Percentiles rank a stretch among this genome's conserved stretches.
Conservation (phyloP, 495 filamentous ascomycete species). For the Lasiosphaeris hirsuta region DNA sequence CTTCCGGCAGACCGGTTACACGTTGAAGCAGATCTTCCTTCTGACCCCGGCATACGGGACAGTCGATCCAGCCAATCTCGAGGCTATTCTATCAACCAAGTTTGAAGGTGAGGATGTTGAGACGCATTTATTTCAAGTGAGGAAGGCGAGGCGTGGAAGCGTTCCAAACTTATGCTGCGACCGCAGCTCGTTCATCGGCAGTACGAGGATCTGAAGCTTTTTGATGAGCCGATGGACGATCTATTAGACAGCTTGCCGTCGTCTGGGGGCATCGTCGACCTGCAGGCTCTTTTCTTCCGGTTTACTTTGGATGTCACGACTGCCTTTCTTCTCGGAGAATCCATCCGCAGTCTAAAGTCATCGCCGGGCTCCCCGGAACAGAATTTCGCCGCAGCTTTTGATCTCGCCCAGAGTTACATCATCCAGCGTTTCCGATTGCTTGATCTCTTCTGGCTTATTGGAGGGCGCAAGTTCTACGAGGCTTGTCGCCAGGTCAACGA, state of each 20-base stretch:
- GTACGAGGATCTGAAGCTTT: conserved; percentile 4
- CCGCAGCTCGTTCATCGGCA: conserved; percentile 6
- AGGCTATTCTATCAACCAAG: conserved; percentile 5
- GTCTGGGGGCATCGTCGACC: background rate
- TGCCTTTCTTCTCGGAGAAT: conserved; percentile 6
- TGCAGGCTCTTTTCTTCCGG: conserved; percentile 6
- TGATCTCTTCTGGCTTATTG: conserved; percentile 7
- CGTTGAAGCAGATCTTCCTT: conserved; percentile 7
- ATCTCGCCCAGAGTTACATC: conserved; percentile 6
- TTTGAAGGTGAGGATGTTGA: background rate
- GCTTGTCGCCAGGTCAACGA: conserved; percentile 7
- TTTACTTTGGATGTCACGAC: conserved; percentile 8
- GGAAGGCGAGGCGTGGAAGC: conserved; percentile 10
- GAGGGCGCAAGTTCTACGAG: conserved; percentile 6
- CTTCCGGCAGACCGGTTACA: conserved; percentile 3
- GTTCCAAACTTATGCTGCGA: conserved; percentile 2
- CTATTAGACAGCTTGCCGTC: conserved; percentile 1
- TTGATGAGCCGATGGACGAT: conserved; percentile 1
- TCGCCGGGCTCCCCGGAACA: conserved; percentile 6
- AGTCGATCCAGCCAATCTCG: conserved; percentile 5
- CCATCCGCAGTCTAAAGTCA: conserved; percentile 5
- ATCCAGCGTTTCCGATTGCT: conserved; percentile 9
- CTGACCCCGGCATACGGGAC: conserved; percentile 4
- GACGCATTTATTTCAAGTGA: background rate
- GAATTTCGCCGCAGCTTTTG: background rate